A percentile compares a stretch with the other conserved stretches of the same genome.
Conservation (phyloP, 352 stramenopile species). For the Phytophthora idaei region DNA sequence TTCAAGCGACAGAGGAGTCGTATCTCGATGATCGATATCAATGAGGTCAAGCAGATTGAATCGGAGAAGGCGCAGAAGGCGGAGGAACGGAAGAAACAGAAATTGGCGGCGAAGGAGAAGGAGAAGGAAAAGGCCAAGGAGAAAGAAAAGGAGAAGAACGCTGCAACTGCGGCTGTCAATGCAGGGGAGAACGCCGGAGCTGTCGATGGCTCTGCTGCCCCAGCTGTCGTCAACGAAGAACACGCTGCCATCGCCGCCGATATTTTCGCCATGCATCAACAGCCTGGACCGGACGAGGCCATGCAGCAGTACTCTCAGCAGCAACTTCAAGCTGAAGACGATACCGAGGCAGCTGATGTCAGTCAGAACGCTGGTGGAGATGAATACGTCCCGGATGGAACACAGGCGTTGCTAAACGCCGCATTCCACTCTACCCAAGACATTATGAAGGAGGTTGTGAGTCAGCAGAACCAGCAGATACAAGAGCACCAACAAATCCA, state of each 20-base stretch:
- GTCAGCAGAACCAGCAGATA: slow-evolving; percentile 49
- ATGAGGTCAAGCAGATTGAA: slow-evolving; percentile 90
- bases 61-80: slow-evolving; percentile 85
- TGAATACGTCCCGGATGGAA: slow-evolving; percentile 58
- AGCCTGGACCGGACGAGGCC: slow-evolving; percentile 30
- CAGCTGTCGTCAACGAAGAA: slow-evolving; percentile 32
- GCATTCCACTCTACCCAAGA: slow-evolving; percentile 78
- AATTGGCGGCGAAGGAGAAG: slow-evolving; percentile 46
- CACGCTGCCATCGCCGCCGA: slow-evolving; percentile 44
- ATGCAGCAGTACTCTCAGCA: slow-evolving; percentile 28
- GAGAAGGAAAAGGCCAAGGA: slow-evolving; percentile 46
- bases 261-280: slow-evolving; percentile 47
- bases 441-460: slow-evolving; percentile 75
- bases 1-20: slow-evolving; percentile 86
- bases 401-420: slow-evolving; percentile 67
- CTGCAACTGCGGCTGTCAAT: slow-evolving; percentile 5
- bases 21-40: slow-evolving; percentile 90
- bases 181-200: slow-evolving; percentile 24
- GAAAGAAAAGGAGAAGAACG: slow-evolving; percentile 41
- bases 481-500: slow-evolving; percentile 45
- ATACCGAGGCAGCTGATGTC: slow-evolving; percentile 20
- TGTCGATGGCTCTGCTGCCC: slow-evolving; percentile 10
- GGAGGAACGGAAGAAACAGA: slow-evolving; percentile 83
- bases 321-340: slow-evolving; percentile 21
- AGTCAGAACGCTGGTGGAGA: slow-evolving; percentile 20